phyloP scores from a whole-genome alignment of 192 early-diverging fungal genomes.

The Obelidium mucronatum region DNA sequence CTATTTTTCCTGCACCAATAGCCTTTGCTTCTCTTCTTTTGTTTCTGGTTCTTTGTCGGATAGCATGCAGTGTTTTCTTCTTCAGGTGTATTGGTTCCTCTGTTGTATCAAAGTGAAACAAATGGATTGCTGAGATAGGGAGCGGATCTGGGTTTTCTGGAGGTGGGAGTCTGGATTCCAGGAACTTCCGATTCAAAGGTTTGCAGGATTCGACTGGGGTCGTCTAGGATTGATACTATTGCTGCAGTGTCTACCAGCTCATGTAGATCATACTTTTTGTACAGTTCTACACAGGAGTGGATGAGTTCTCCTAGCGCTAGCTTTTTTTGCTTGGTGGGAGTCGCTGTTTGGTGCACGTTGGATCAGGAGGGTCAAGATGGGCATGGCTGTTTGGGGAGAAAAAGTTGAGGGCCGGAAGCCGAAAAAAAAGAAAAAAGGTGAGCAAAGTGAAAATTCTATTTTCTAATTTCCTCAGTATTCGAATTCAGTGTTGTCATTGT shows the following conservation, averaged over 20 bases:
- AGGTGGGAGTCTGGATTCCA: constrained; percentile 31
- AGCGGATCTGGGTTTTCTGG: neutral
- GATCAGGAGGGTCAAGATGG: neutral
- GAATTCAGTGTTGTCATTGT: neutral
- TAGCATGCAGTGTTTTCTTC: neutral
- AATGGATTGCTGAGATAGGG: neutral
- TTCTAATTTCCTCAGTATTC: neutral
- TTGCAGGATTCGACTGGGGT: neutral
- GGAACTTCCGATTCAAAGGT: neutral
- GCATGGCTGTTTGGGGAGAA: neutral
- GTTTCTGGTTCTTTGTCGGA: neutral
- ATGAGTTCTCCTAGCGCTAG: neutral
- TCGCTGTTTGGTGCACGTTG: neutral
- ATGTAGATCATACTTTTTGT: no score
- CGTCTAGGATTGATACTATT: neutral
- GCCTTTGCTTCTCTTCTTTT: neutral
- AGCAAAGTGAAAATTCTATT: neutral
- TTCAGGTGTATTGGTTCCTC: neutral
- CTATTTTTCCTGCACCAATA: neutral
- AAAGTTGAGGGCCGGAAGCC: no score
- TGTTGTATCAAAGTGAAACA: neutral
- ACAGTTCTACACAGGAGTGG: neutral
- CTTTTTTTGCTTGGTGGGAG: neutral
- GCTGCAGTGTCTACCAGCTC: neutral
- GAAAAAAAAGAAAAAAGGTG: neutral